phyloP scores from a whole-genome alignment of 2,329 filamentous ascomycete genomes.

The Colletotrichum sidae region DNA sequence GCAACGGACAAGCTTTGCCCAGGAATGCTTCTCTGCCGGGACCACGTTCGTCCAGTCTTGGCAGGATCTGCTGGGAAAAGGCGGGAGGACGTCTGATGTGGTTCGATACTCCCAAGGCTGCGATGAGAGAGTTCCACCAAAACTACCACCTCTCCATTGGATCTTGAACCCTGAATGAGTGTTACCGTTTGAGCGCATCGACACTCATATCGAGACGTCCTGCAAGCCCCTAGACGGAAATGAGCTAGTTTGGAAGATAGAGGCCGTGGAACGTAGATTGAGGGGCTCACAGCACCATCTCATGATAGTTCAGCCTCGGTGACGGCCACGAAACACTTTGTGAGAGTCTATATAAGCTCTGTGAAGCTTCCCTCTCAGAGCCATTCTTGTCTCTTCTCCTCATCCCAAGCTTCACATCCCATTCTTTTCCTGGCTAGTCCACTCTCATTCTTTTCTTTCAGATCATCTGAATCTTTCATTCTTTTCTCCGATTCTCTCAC shows the following conservation, averaged over 20 bases:
- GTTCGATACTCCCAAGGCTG: not conserved
- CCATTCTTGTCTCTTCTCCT: not conserved
- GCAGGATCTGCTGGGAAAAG: not conserved
- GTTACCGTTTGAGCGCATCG: constrained; percentile 26
- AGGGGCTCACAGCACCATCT: constrained; percentile 6
- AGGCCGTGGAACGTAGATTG: not conserved
- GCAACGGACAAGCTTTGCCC: constrained; percentile 13
- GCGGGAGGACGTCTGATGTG: constrained; percentile 25
- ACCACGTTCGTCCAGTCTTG: constrained; percentile 25
- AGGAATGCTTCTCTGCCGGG: constrained; percentile 10
- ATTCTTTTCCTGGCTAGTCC: constrained; percentile 12
- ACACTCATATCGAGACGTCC: constrained; percentile 4
- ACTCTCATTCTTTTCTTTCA: constrained; percentile 12
- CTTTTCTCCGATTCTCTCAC: constrained; percentile 5
- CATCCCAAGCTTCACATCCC: constrained; percentile 12
- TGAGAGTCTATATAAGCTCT: constrained; percentile 32
- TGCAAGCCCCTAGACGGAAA: constrained; percentile 17
- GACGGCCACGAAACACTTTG: constrained; percentile 16
- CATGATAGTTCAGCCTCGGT: constrained; percentile 26
- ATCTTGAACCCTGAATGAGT: not conserved
- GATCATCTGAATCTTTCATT: constrained; percentile 20
- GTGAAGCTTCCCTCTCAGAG: constrained; percentile 2
- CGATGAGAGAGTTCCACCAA: not conserved
- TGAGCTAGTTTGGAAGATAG: not conserved
- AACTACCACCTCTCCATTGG: not conserved